These are phyloP conservation scores for Neoascochyta sp. DNA, from an alignment of 2,329 filamentous ascomycete genomes.

Conservation along the genomic window DNA sequence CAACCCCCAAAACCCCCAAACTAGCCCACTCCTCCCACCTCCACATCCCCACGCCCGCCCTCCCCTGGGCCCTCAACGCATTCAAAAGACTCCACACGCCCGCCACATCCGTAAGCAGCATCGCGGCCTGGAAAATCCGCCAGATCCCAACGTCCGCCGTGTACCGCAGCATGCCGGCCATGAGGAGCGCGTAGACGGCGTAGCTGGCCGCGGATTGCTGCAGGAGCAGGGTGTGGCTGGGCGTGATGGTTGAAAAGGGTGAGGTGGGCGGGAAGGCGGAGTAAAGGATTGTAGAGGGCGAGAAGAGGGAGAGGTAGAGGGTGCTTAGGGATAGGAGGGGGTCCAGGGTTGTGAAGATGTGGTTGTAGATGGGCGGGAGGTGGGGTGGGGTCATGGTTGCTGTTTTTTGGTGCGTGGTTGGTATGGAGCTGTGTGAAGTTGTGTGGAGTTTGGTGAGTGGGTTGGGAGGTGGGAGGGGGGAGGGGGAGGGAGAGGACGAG, in stretches of 20 bases:
- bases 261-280: conserved; percentile 2
- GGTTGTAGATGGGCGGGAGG: conserved; percentile 3
- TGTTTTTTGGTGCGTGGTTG: background rate
- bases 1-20: conserved; percentile 1
- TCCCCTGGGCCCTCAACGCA: conserved; percentile 4
- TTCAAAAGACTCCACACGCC: conserved; percentile 4
- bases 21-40: conserved; percentile 2
- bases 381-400: conserved; percentile 1
- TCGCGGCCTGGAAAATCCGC: conserved; percentile 3
- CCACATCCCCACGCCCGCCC: conserved; percentile 3
- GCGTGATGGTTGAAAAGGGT: conserved; percentile 2
- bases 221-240: conserved; percentile 4
- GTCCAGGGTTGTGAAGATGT: conserved; percentile 6
- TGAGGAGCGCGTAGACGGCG: conserved; percentile 2
- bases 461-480: too few relatives aligned
- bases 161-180: conserved; percentile 4
- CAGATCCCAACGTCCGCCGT: conserved; percentile 5
- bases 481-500: too few relatives aligned
- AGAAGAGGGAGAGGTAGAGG: conserved; percentile 3
- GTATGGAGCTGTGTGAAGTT: background rate
- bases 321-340: conserved; percentile 3
- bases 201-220: conserved; percentile 6
- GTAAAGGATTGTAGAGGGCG: conserved; percentile 2
- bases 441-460: too few relatives aligned
- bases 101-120: conserved; percentile 4